A percentile compares a stretch with the other conserved stretches of the same genome.
Conservation (phyloP, 2,329 filamentous ascomycete species). For the Beauveria sp. region DNA sequence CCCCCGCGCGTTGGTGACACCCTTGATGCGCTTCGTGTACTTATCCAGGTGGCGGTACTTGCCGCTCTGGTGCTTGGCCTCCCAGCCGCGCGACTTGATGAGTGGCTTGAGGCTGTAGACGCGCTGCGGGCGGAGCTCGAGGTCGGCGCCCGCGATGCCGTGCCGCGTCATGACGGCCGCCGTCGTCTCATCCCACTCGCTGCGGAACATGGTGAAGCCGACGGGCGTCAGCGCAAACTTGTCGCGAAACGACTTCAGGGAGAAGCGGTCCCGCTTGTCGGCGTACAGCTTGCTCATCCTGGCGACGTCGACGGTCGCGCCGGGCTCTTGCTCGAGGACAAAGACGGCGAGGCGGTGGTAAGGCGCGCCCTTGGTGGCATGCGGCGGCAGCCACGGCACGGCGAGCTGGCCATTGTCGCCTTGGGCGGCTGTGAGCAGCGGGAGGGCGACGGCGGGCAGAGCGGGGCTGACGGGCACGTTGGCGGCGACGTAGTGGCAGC, state of each 20-base stretch:
- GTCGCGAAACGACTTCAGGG: slow-evolving; percentile 64
- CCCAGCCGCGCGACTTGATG: slow-evolving; percentile 56
- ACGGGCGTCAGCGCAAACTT: slow-evolving; percentile 64
- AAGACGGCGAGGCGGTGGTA: slow-evolving; percentile 86
- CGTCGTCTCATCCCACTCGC: slow-evolving; percentile 81
- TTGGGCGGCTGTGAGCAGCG: slow-evolving; percentile 33
- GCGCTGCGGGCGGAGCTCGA: slow-evolving; percentile 79
- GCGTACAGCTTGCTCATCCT: slow-evolving; percentile 46
- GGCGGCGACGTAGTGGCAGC: slow-evolving; percentile 80
- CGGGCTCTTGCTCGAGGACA: slow-evolving; percentile 69
- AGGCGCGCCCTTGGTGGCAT: slow-evolving; percentile 79
- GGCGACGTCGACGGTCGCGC: slow-evolving; percentile 44
- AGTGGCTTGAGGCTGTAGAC: slow-evolving; percentile 59
- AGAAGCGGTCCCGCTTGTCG: slow-evolving; percentile 57
- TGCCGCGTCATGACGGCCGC: slow-evolving; percentile 79
- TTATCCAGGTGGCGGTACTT: slow-evolving; percentile 60
- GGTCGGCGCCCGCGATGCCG: slow-evolving; percentile 64
- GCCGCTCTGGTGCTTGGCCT: slow-evolving; percentile 55
- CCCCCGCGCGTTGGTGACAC: slow-evolving; percentile 33
- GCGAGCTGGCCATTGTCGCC: slow-evolving; percentile 40
- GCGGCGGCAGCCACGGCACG: slow-evolving; percentile 75
- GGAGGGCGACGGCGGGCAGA: slow-evolving; percentile 56
- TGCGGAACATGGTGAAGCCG: slow-evolving; percentile 82
- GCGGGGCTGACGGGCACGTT: slow-evolving; percentile 48
- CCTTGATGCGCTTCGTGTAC: slow-evolving; percentile 52